phyloP scores from a whole-genome alignment of 208 protist species.

The Trypanosoma theileri region DNA sequence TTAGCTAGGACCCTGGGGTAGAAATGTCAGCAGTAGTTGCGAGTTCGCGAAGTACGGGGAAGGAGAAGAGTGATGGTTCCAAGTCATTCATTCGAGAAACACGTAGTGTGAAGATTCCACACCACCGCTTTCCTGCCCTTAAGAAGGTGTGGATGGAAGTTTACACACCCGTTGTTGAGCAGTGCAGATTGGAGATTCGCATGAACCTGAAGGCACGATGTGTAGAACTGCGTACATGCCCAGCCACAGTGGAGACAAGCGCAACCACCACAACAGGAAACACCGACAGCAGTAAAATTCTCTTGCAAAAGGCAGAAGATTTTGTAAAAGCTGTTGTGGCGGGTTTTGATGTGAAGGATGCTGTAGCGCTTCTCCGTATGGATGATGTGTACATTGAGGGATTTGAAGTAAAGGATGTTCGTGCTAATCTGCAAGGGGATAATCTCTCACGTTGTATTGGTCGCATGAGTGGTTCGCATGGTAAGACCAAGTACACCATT shows the following conservation, averaged over 20 bases:
- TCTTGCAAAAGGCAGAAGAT: conserved; percentile 97
- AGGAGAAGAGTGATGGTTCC: background rate
- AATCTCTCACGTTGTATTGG: conserved; percentile 98
- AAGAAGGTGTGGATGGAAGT: conserved; percentile 98
- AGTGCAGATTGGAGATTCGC: conserved; percentile 98
- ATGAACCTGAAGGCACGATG: conserved; percentile 96
- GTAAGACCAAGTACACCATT: conserved; percentile 99
- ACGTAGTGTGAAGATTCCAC: conserved; percentile 92
- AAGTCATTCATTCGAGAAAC: conserved; percentile 60
- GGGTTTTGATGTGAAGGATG: conserved; percentile 96
- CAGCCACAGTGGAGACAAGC: conserved; percentile 68
- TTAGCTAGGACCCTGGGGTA: no score
- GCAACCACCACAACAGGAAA: conserved; percentile 29
- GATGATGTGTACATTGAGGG: conserved; percentile 99
- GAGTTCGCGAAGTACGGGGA: background rate
- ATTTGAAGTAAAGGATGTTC: conserved; percentile 99
- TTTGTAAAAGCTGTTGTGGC: conserved; percentile 98
- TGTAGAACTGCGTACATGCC: conserved; percentile 95
- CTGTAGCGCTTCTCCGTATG: conserved; percentile 98
- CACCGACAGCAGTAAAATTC: conserved; percentile 41
- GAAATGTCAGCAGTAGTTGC: conserved; percentile 13
- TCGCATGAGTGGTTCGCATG: conserved; percentile 98
- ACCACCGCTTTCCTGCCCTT: conserved; percentile 97
- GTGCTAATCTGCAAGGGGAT: conserved; percentile 89
- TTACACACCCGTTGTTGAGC: conserved; percentile 98